Conservation (phyloP, 2,329 filamentous ascomycete species). For the Aureobasidium sp. region DNA sequence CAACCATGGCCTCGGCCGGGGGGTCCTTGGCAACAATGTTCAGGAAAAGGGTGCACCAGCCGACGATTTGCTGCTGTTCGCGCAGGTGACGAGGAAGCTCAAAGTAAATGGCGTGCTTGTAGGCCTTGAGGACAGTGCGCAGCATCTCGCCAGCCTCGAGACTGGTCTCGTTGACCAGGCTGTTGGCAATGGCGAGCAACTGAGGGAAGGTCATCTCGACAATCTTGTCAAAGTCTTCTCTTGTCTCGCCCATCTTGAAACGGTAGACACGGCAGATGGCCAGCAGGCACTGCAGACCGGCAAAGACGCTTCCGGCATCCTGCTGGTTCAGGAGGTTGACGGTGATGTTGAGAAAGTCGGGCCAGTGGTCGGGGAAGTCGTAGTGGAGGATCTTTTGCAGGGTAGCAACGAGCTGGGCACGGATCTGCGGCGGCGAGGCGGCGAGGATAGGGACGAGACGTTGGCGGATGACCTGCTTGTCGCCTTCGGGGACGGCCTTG, state of each 20-base stretch:
- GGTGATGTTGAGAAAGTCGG: constrained; percentile 87
- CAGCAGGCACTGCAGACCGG: constrained; percentile 86
- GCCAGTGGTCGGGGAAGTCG: constrained; percentile 94
- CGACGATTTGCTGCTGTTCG: constrained; percentile 75
- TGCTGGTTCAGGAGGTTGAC: constrained; percentile 81
- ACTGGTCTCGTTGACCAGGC: constrained; percentile 82
- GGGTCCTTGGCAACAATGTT: constrained; percentile 79
- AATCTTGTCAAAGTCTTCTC: constrained; percentile 88
- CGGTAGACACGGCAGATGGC: constrained; percentile 93
- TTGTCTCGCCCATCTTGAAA: constrained; percentile 79
- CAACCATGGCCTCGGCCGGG: constrained; percentile 69
- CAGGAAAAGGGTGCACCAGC: constrained; percentile 94
- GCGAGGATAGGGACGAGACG: constrained; percentile 86
- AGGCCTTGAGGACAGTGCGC: constrained; percentile 88
- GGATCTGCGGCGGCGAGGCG: constrained; percentile 65
- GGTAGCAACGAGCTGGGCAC: constrained; percentile 87
- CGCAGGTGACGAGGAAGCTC: constrained; percentile 75
- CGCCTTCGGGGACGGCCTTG: constrained; percentile 74
- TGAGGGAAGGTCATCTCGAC: constrained; percentile 86
- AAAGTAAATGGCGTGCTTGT: constrained; percentile 95
- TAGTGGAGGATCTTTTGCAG: constrained; percentile 93
- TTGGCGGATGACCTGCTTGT: constrained; percentile 80
- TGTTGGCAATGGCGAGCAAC: constrained; percentile 77
- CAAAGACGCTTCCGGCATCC: constrained; percentile 79
- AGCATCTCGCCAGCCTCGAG: constrained; percentile 96